Base-by-base conservation (phyloP, 495 filamentous ascomycete species). In the Hyaloscypha hepaticicola region DNA sequence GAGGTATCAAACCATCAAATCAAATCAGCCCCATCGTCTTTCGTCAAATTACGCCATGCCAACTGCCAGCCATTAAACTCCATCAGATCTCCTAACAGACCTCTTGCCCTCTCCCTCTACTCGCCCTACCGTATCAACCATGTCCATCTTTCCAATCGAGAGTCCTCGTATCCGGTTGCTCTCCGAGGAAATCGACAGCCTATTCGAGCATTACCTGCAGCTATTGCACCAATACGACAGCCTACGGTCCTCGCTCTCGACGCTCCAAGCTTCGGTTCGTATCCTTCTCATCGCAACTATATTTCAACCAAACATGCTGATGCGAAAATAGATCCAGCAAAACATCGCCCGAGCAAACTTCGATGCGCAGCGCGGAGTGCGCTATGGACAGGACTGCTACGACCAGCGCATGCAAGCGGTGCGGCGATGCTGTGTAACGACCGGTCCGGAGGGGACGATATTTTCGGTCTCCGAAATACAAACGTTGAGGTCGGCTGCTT, bases 291-390 rank as follows among this genome's bases (percentile, higher is more conserved):
- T 16, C 22, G 4, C 24, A 25, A 55, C 22, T 41, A 55, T 22
- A 29, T 41, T n/a, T n/a, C n/a, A n/a, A n/a, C n/a, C 60, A 24
- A n/a, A 31, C 50, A 7, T 5, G n/a, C 55, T 26, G 22, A 48
- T 21, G 7, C 50, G 25, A 25, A 21, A 7, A 14, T 41, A 72
- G 71, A 72, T 81, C 33, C 78, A 76, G 67, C 80, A 80, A 26
- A 67, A 76, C 74, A 80, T 93, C 22, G 86, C 90, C 26, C 84
- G 87, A 60, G 89, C 90, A 51, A 91, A 91, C 73, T 91, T 89
- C 75, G 78, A 82, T 22, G 87, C 85, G 52, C 78, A 84, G 50
- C 81, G 85, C 12, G 87, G 87, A 11, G 71, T 84, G 57, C 77
- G 83, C 55, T 91, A 88, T 73, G 88, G 88, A 25, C 77, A 77